These are phyloP conservation scores for Prunus mume DNA, from an alignment of 306 rosid genomes.

Conservation along the genomic window DNA sequence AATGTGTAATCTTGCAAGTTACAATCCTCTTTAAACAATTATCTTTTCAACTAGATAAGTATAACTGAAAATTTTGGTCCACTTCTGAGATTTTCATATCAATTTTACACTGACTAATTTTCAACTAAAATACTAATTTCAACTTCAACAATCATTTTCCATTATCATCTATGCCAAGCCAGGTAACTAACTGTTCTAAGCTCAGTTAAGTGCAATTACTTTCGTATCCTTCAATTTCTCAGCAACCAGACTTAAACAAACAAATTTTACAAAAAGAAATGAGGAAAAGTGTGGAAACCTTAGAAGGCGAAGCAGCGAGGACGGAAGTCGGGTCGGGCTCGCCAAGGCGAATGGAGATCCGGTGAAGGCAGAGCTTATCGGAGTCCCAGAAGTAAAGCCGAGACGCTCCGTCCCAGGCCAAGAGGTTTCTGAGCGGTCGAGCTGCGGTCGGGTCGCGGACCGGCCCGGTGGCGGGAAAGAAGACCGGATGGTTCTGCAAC, in stretches of 20 bases:
- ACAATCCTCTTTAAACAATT: neutral
- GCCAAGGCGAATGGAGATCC: constrained; percentile 77
- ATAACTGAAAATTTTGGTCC: too few species aligned
- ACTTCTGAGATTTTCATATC: too few species aligned
- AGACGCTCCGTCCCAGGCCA: constrained; percentile 81
- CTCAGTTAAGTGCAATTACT: neutral
- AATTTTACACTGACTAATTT: neutral
- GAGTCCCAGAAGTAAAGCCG: constrained; percentile 90
- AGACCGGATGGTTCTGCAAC: constrained; percentile 68
- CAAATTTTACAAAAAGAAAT: neutral
- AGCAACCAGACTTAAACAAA: constrained; percentile 6
- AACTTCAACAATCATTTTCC: neutral
- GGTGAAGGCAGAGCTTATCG: constrained; percentile 48
- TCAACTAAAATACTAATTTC: neutral
- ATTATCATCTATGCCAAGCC: neutral
- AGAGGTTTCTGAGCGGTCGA: constrained; percentile 43
- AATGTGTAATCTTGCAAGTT: neutral
- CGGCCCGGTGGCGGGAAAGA: constrained; percentile 33
- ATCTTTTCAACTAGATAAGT: neutral
- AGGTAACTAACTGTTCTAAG: neutral
- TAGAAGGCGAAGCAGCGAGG: constrained; percentile 76
- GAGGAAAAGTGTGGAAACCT: constrained; percentile 38
- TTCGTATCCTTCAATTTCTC: neutral
- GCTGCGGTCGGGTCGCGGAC: neutral
- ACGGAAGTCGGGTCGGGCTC: constrained; percentile 82